A percentile compares a stretch with the other conserved stretches of the same genome.
These are phyloP conservation scores for Collybia sordida DNA, from an alignment of 768 basidiomycete genomes.

Conservation along the genomic window DNA sequence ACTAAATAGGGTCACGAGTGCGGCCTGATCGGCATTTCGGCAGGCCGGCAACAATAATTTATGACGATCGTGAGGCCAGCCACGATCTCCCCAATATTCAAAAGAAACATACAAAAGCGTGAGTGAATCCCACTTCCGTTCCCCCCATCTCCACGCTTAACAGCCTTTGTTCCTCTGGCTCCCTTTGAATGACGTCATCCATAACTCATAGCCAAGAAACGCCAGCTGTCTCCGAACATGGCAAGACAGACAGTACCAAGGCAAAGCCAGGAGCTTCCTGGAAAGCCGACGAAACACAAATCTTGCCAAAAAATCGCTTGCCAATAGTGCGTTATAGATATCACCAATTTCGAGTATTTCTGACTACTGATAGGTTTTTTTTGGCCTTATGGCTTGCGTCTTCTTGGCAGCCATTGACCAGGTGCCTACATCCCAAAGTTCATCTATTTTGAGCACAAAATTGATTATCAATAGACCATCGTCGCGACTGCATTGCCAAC, in stretches of 20 bases:
- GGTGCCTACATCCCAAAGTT: conserved; percentile 27
- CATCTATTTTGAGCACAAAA: not conserved
- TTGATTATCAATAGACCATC: conserved; percentile 44
- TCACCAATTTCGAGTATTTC: not conserved
- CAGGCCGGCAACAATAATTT: conserved; percentile 27
- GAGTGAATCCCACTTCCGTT: conserved; percentile 5
- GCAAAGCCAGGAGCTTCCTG: conserved; percentile 49
- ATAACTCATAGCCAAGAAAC: conserved; percentile 9
- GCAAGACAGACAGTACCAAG: conserved; percentile 19
- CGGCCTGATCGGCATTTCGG: conserved; percentile 19
- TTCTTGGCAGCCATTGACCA: conserved; percentile 63
- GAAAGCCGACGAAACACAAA: conserved; percentile 53
- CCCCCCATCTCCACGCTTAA: not conserved
- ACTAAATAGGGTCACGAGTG: too few species aligned
- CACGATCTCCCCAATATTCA: conserved; percentile 4
- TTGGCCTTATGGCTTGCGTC: conserved; percentile 42
- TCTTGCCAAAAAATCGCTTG: conserved; percentile 54
- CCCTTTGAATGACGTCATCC: not conserved
- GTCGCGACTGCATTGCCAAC: conserved; percentile 78
- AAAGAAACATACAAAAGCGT: conserved; percentile 13
- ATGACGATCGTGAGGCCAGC: conserved; percentile 8
- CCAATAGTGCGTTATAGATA: conserved; percentile 33
- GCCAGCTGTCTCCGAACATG: conserved; percentile 11
- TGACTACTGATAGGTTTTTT: conserved; percentile 36
- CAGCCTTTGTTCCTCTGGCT: conserved; percentile 3